Conservation (phyloP, 169 alveolate species). For the Plasmodium vinckei region DNA sequence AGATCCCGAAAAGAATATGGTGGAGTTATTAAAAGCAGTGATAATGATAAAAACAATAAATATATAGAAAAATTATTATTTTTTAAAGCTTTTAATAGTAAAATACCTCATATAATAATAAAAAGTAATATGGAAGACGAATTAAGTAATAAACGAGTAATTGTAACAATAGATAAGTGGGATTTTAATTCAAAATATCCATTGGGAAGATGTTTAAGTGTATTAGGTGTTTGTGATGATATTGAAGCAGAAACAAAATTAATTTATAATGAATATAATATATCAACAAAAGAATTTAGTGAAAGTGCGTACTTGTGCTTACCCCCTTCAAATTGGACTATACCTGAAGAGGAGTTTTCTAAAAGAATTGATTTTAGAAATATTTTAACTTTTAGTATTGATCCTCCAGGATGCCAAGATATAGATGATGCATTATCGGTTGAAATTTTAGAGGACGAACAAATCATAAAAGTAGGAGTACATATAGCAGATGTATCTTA, state of each 20-base stretch:
- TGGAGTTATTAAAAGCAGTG: conserved; percentile 91
- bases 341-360: conserved; percentile 87
- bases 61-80: conserved; percentile 84
- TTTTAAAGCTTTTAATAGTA: conserved; percentile 93
- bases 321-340: conserved; percentile 93
- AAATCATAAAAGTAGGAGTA: conserved; percentile 93
- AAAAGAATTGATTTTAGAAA: conserved; percentile 89
- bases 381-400: conserved; percentile 95
- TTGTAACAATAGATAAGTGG: conserved; percentile 92
- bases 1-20: conserved; percentile 93
- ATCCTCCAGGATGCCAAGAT: conserved; percentile 99
- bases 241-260: conserved; percentile 90
- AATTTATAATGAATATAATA: conserved; percentile 87
- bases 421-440: conserved; percentile 98
- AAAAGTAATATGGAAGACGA: conserved; percentile 85
- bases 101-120: conserved; percentile 91
- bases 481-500: conserved; percentile 99
- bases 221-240: conserved; percentile 93
- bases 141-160: conserved; percentile 92
- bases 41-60: conserved; percentile 61
- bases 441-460: conserved; percentile 84
- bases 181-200: conserved; percentile 89
- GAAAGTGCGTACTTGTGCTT: conserved; percentile 93
- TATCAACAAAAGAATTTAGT: conserved; percentile 89
- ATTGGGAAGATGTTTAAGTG: conserved; percentile 93